These are phyloP conservation scores for Fomitopsis pulvina DNA, from an alignment of 768 basidiomycete genomes.

Conservation along the genomic window DNA sequence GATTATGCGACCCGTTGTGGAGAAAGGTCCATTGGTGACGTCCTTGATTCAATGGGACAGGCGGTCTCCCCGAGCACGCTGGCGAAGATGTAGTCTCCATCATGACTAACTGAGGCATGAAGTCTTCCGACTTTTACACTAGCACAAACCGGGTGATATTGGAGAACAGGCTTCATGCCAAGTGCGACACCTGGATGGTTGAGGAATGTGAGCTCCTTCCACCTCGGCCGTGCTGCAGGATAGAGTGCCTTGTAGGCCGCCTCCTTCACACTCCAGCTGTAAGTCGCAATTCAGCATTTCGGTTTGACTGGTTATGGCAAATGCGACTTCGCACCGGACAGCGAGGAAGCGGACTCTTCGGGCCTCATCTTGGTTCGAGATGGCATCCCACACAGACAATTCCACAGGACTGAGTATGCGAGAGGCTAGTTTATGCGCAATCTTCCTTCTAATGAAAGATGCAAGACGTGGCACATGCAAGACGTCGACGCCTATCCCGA, in stretches of 20 bases:
- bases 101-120: conserved; percentile 76
- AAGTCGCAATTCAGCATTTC: no score
- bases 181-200: conserved; percentile 29
- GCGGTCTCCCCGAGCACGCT: conserved; percentile 52
- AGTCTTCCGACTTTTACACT: conserved; percentile 29
- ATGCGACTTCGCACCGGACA: conserved; percentile 66
- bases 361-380: conserved; percentile 20
- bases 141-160: conserved; percentile 14
- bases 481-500: conserved; percentile 75
- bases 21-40: no score
- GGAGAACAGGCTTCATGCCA: conserved; percentile 38
- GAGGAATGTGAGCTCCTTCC: conserved; percentile 58
- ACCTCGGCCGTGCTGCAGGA: conserved; percentile 51
- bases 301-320: no score
- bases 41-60: no score
- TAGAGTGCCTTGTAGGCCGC: conserved; percentile 83
- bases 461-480: conserved; percentile 62
- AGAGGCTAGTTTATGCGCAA: conserved; percentile 39
- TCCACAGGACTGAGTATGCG: conserved; percentile 55
- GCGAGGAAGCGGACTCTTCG: conserved; percentile 48
- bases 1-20: no score
- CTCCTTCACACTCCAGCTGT: conserved; percentile 83
- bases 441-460: conserved; percentile 43
- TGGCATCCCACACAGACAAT: conserved; percentile 34
- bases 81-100: conserved; percentile 70